Evolutionary conservation across 495 filamentous ascomycete genomes (phyloP).

Genomic region (Aspergillus leporis): DNA sequence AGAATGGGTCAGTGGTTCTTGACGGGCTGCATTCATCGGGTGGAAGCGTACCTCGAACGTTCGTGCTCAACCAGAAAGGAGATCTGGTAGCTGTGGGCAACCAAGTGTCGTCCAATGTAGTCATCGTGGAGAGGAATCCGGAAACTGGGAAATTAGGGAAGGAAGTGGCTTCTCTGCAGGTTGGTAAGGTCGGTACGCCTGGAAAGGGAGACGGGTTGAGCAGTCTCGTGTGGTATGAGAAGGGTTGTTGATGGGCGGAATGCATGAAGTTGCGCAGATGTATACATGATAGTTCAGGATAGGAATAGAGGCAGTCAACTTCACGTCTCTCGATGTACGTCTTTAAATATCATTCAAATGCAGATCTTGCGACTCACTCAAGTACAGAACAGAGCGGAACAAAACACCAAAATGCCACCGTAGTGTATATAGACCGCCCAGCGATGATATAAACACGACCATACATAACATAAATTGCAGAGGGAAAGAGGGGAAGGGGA

Average conservation of each 20-base stretch:
- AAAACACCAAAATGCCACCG: constrained; percentile 19
- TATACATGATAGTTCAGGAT: neutral
- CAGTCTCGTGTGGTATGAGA: constrained; percentile 64
- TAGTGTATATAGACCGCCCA: constrained; percentile 24
- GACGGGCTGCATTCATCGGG: constrained; percentile 54
- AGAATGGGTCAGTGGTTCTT: constrained; percentile 51
- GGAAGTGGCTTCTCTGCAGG: constrained; percentile 41
- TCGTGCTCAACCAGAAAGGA: constrained; percentile 64
- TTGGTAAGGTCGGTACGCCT: constrained; percentile 33
- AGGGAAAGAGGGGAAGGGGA: neutral
- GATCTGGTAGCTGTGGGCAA: constrained; percentile 62
- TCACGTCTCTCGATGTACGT: neutral
- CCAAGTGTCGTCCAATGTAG: constrained; percentile 59
- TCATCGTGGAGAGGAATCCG: constrained; percentile 58
- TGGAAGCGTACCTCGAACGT: constrained; percentile 62
- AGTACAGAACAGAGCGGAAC: constrained; percentile 2
- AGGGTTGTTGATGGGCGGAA: neutral
- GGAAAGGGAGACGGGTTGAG: constrained; percentile 51
- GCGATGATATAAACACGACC: constrained; percentile 15
- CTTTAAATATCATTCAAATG: neutral
- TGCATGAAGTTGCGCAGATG: neutral
- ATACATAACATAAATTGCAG: neutral
- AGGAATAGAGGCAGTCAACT: neutral
- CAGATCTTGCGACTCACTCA: neutral
- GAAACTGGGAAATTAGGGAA: constrained; percentile 56